phyloP scores from a whole-genome alignment of 768 basidiomycete genomes.

The Phanerochaete sordida region DNA sequence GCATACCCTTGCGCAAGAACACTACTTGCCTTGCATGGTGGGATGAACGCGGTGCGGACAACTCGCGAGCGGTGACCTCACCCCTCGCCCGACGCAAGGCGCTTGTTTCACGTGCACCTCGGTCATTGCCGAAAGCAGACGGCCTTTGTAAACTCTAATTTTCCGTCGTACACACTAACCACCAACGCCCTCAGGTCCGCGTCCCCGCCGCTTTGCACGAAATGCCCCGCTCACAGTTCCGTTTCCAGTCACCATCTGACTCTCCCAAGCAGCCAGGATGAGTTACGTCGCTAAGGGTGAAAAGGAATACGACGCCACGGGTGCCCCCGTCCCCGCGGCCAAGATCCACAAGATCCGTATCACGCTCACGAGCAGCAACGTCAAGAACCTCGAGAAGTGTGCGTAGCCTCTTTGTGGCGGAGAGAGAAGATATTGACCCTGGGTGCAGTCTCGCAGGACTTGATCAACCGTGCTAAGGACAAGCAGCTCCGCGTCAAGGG shows the following conservation, averaged over 20 bases:
- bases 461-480: constrained; percentile 99
- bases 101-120: constrained; percentile 7
- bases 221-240: background rate
- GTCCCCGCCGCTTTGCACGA: background rate
- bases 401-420: constrained; percentile 20
- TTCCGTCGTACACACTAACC: constrained; percentile 25
- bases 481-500: constrained; percentile 99
- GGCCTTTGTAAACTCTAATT: constrained; percentile 29
- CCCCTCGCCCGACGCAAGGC: too few relatives aligned
- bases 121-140: constrained; percentile 18
- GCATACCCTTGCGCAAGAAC: background rate
- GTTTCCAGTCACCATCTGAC: constrained; percentile 78
- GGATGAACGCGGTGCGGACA: background rate
- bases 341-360: constrained; percentile 99
- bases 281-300: constrained; percentile 99
- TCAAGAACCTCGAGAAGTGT: constrained; percentile 99
- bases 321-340: constrained; percentile 77
- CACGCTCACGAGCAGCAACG: constrained; percentile 96
- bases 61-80: background rate
- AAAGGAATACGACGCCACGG: constrained; percentile 95
- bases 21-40: constrained; percentile 39
- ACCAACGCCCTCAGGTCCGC: constrained; percentile 28
- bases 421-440: background rate
- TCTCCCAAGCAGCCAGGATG: constrained; percentile 58
- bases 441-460: constrained; percentile 82